Evolutionary conservation across 768 basidiomycete genomes (phyloP), one percentile per base, ranked within the genome.

Genomic region (Auricularia sp.): DNA sequence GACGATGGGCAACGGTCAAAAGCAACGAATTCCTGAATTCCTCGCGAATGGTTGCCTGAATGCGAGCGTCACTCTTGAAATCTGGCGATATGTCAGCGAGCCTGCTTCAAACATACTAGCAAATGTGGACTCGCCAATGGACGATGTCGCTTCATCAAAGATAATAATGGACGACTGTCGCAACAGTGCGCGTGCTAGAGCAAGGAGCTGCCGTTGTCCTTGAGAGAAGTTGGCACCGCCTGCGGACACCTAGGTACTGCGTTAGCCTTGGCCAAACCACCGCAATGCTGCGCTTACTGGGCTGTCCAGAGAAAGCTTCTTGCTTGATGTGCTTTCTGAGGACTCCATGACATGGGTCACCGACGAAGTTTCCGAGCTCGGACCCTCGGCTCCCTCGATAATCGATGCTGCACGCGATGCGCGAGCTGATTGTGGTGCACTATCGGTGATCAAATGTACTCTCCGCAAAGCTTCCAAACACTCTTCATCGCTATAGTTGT

Each of bases 401-500:
- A 59, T 59, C 8, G 83, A 84, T 1, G 78, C 74, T 4, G 77
- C 74, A 12, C 78, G 79, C 3, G 87, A 87, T 12, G 78, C 76
- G 34, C 77, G 74, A 60, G 79, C 81, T 3, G 87, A 85, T 21
- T 76, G 71, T 11, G 76, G 73, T 4, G 80, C 78, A 39, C 70
- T 68, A 42, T 82, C 78, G 12, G 76, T 79, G 43, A 91, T 79
- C 77, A 96, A 84, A 56, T 90, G 90, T 14, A 95, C 93, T 14
- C 93, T 86, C 51, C 81, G 79, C 2, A 98, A 79, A 2, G 87
- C 92, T 58, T 95, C 92, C 42, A 89, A 70, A 64, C 91, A 90
- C 64, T 92, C 90, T 14, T 78, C 77, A 67, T 96, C 93, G 0
- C 83, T 82, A 66, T 94, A 87, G 65, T 95, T 92, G 12, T 72